Evolutionary conservation across 1,139 yeast species (phyloP), one percentile per base, ranked within the genome.

Genomic region (Pichia kudriavzevii): DNA sequence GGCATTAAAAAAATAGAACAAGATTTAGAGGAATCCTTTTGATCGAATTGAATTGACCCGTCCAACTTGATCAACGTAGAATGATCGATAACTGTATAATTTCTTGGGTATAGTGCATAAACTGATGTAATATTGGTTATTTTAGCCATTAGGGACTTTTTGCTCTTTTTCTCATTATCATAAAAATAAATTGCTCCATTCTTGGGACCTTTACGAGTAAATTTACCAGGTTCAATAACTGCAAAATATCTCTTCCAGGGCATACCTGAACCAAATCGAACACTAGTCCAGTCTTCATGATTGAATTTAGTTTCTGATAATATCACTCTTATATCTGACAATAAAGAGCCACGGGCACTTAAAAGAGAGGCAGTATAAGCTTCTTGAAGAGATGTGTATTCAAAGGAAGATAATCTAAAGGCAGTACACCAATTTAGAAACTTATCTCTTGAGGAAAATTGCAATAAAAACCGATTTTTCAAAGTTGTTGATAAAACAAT

Each of bases 201-300:
- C 22, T 61, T 50, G 44, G 44, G 54, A 26, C 47, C 46, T 50
- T 63, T 67, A 43, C 52, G 63, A 38, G 55, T 61, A 50, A 57
- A 64, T 59, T 52, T 62, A 7, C 61, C 62, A 7, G 95, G 96
- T 42, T 88, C 85, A 38, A 88, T 73, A n/a, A 87, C 95, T 1
- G 94, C 91, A 65, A 73, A 91, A 55, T 95, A 88, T 44, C 94
- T 70, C 53, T 81, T 83, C 96, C 97, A 91, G 1, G 96, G 95
- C 94, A 85, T 85, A 23, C 98, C 98, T 13, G 93, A 75, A 12
- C 97, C 97, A 58, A 88, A 88, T 46, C 97, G 68, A 18, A 91
- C 94, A 58, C 88, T 74, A 25, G 83, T 87, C 96, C 95, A 88
- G 52, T 88, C 95, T 57, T 85, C 95, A 53, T 85, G 94, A 42